These are phyloP conservation scores for Vitis cinerea DNA, from an alignment of 164 flowering plant genomes.

Conservation along the genomic window DNA sequence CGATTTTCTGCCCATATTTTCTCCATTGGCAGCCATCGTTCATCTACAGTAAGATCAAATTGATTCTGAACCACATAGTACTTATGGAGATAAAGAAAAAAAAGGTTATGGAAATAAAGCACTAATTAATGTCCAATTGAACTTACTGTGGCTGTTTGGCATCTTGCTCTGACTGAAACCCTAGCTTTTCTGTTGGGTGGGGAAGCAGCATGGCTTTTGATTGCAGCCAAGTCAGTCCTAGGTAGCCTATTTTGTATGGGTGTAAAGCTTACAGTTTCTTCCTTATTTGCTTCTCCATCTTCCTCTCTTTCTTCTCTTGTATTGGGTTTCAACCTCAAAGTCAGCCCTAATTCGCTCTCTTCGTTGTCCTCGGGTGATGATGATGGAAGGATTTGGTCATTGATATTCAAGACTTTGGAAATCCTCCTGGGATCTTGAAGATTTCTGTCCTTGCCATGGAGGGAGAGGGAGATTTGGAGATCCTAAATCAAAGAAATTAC, in stretches of 20 bases:
- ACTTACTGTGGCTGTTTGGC: conserved; percentile 74
- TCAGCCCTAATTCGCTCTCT: conserved; percentile 48
- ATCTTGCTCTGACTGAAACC: conserved; percentile 87
- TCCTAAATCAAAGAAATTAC: conserved; percentile 27
- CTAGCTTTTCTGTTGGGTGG: conserved; percentile 65
- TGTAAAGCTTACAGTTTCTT: conserved; percentile 7
- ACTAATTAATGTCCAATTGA: neutral
- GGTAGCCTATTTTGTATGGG: conserved; percentile 23
- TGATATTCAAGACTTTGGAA: conserved; percentile 3
- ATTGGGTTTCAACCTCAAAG: conserved; percentile 42
- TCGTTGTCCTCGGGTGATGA: conserved; percentile 13
- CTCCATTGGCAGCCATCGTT: conserved; percentile 88
- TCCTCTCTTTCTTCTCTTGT: conserved; percentile 11
- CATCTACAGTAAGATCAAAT: conserved; percentile 32
- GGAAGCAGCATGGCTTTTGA: conserved; percentile 27
- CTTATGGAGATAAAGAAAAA: neutral
- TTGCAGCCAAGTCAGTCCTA: conserved; percentile 29
- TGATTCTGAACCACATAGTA: neutral
- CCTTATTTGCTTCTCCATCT: conserved; percentile 12
- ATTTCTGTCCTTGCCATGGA: conserved; percentile 10
- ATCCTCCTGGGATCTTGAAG: conserved; percentile 12
- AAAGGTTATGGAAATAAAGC: neutral
- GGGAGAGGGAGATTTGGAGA: conserved; percentile 36
- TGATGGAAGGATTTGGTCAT: conserved; percentile 7
- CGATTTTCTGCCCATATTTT: conserved; percentile 75